A percentile compares a stretch with the other conserved stretches of the same genome.
Conservation (phyloP, 176 grass and related monocot species). For the Oryza rufipogon region DNA sequence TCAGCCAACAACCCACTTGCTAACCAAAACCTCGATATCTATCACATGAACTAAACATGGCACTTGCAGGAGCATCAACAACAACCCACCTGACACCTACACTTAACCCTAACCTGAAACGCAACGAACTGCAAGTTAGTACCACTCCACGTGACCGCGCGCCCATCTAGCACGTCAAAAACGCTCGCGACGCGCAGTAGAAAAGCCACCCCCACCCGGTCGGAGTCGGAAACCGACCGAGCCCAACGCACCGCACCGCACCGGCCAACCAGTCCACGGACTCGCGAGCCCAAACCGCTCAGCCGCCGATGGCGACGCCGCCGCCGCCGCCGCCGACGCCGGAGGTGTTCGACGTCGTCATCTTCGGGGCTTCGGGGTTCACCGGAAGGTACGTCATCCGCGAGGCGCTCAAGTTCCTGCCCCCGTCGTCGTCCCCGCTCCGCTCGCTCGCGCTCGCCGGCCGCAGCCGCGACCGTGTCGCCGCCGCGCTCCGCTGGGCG, state of each 20-base stretch:
- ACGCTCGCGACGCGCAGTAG: background rate
- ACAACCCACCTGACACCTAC: too few relatives aligned
- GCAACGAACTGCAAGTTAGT: too few relatives aligned
- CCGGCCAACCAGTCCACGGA: too few relatives aligned
- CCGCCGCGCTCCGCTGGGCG: slow-evolving; percentile 66
- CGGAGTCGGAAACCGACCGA: too few relatives aligned
- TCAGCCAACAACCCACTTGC: too few relatives aligned
- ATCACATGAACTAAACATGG: too few relatives aligned
- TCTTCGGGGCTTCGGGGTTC: slow-evolving; percentile 94
- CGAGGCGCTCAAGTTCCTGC: slow-evolving; percentile 75
- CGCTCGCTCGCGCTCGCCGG: slow-evolving; percentile 72
- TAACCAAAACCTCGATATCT: too few relatives aligned
- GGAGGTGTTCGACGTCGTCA: slow-evolving; percentile 76
- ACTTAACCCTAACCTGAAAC: too few relatives aligned
- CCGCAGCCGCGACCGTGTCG: slow-evolving; percentile 62
- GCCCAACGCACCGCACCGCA: too few relatives aligned
- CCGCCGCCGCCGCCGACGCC: slow-evolving; percentile 26
- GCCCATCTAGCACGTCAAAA: slow-evolving; percentile 4
- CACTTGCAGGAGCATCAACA: too few relatives aligned
- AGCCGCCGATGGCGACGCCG: slow-evolving; percentile 25
- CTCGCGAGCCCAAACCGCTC: background rate
- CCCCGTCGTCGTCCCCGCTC: slow-evolving; percentile 43
- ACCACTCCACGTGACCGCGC: background rate
- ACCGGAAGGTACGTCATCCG: slow-evolving; percentile 86
- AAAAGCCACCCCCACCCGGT: background rate